Conservation (phyloP, 1,284 basidiomycete genomes). For the Boletus hoseneyae region DNA sequence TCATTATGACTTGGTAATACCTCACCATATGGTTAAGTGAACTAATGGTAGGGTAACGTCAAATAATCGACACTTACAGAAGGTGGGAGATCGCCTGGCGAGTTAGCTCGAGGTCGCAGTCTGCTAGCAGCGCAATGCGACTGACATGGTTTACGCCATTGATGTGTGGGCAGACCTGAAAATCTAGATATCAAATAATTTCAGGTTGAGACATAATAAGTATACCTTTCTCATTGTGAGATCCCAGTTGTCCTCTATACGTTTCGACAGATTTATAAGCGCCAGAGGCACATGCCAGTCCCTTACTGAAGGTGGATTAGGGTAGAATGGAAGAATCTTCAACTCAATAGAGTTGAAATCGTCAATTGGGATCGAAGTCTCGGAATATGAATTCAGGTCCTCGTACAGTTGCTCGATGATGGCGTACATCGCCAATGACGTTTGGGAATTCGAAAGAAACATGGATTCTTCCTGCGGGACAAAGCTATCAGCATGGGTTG, state of each 20-base stretch:
- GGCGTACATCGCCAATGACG: conserved; percentile 71
- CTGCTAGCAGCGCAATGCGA: conserved; percentile 87
- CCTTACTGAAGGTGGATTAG: conserved; percentile 85
- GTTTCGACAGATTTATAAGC: conserved; percentile 77
- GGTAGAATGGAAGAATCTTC: conserved; percentile 95
- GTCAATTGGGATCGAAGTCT: conserved; percentile 88
- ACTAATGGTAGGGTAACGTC: neutral
- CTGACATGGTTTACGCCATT: conserved; percentile 91
- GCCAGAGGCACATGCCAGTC: conserved; percentile 97
- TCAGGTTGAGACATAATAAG: conserved; percentile 4
- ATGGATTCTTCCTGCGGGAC: conserved; percentile 75
- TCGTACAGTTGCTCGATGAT: conserved; percentile 97
- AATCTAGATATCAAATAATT: conserved; percentile 2
- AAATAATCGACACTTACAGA: conserved; percentile 51
- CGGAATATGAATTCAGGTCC: conserved; percentile 95
- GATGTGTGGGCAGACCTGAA: conserved; percentile 73
- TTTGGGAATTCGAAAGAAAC: conserved; percentile 78
- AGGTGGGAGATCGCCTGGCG: conserved; percentile 91
- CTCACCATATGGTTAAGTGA: conserved; percentile 37
- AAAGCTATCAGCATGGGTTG: conserved; percentile 9
- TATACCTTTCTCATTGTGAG: conserved; percentile 84
- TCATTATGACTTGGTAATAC: conserved; percentile 96
- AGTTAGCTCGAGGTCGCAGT: conserved; percentile 84
- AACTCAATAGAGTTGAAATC: conserved; percentile 90
- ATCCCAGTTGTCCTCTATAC: conserved; percentile 94